A percentile compares a stretch with the other conserved stretches of the same genome.
phyloP scores from a whole-genome alignment of 2,329 filamentous ascomycete genomes.

The Neonectria sp. region DNA sequence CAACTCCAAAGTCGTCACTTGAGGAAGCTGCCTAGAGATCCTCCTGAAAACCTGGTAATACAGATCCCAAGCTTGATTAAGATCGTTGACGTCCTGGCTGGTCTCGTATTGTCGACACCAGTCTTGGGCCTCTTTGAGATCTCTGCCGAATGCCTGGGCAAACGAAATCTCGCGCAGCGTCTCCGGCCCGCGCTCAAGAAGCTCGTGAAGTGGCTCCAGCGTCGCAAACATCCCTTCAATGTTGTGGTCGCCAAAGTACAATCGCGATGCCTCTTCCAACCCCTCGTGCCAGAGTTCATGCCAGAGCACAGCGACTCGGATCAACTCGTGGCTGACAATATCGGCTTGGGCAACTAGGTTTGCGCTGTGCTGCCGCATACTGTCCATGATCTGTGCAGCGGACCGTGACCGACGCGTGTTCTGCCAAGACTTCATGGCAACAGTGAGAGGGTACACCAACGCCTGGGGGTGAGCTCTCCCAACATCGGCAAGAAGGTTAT shows the following conservation, averaged over 20 bases:
- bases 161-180: conserved; percentile 97
- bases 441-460: conserved; percentile 95
- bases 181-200: conserved; percentile 91
- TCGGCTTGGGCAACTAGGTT: conserved; percentile 96
- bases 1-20: conserved; percentile 92
- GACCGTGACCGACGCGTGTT: conserved; percentile 88
- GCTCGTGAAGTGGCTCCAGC: conserved; percentile 90
- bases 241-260: conserved; percentile 98
- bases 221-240: conserved; percentile 97
- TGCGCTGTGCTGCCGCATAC: conserved; percentile 95
- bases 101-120: conserved; percentile 95
- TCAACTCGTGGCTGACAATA: conserved; percentile 94
- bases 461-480: conserved; percentile 96
- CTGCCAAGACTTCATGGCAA: conserved; percentile 95
- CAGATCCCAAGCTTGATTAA: conserved; percentile 98
- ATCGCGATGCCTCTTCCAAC: conserved; percentile 92
- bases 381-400: conserved; percentile 96
- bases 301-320: conserved; percentile 97
- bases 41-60: conserved; percentile 99
- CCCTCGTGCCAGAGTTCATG: conserved; percentile 99
- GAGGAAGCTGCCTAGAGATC: conserved; percentile 92
- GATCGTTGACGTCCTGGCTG: conserved; percentile 91
- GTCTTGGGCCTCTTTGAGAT: conserved; percentile 93
- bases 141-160: conserved; percentile 95
- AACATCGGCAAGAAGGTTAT: conserved; percentile 92